phyloP scores from a whole-genome alignment of 1,139 yeast genomes.

The Barnettozyma hawaiiensis region DNA sequence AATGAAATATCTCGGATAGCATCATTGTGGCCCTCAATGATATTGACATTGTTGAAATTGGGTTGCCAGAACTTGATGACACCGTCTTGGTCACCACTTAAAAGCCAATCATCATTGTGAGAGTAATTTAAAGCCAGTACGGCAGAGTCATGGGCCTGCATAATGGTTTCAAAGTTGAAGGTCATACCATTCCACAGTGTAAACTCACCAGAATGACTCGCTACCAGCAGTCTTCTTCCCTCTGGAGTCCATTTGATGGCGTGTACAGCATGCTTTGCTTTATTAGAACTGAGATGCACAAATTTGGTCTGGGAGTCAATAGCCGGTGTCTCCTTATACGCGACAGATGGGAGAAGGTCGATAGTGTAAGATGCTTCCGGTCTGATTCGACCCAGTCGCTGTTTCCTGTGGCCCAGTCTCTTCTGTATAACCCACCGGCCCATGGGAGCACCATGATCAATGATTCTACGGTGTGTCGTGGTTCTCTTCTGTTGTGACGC shows the following conservation, averaged over 20 bases:
- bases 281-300: conserved; percentile 86
- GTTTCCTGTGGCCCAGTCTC: conserved; percentile 43
- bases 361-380: conserved; percentile 76
- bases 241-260: conserved; percentile 96
- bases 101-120: conserved; percentile 90
- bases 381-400: conserved; percentile 53
- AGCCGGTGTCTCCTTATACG: conserved; percentile 39
- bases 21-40: conserved; percentile 68
- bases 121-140: conserved; percentile 76
- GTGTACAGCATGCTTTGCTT: conserved; percentile 86
- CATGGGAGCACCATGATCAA: conserved; percentile 83
- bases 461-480: conserved; percentile 71
- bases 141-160: conserved; percentile 97
- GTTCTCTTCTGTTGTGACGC: conserved; percentile 30
- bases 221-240: conserved; percentile 84
- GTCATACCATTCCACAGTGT: conserved; percentile 97
- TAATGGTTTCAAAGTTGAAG: conserved; percentile 91
- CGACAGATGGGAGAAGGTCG: conserved; percentile 67
- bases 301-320: conserved; percentile 72
- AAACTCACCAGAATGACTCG: conserved; percentile 91
- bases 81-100: conserved; percentile 93
- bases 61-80: conserved; percentile 95
- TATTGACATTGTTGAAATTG: conserved; percentile 91
- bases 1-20: conserved; percentile 84
- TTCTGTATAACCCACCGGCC: conserved; percentile 66